These are phyloP conservation scores for Paramecium biaurelia DNA, from an alignment of 73 alveolate species.

Conservation along the genomic window DNA sequence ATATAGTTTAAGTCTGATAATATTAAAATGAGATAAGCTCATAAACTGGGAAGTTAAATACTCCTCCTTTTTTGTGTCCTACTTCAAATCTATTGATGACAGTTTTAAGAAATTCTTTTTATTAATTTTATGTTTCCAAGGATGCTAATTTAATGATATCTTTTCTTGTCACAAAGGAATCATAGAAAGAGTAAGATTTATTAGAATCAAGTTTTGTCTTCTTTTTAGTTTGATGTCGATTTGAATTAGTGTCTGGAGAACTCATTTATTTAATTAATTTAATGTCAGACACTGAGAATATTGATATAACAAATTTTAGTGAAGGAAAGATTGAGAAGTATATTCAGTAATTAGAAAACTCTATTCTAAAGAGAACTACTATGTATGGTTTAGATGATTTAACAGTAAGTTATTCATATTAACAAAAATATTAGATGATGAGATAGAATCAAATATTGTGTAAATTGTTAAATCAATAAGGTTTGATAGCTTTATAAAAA, in stretches of 20 bases:
- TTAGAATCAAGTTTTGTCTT: background rate
- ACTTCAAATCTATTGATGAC: conserved; percentile 4
- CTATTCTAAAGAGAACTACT: background rate
- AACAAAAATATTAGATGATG: background rate
- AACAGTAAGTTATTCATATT: background rate
- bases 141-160: conserved; percentile 4
- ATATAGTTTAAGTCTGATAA: conserved; percentile 4
- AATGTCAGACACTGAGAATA: conserved; percentile 4
- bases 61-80: background rate
- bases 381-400: conserved; percentile 4
- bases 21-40: background rate
- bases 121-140: background rate
- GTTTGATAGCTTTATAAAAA: background rate
- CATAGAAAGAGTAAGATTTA: conserved; percentile 1
- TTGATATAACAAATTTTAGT: background rate
- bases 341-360: background rate
- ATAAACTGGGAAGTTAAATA: background rate
- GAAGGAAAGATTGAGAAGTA: background rate
- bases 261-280: conserved; percentile 1
- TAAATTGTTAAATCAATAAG: background rate
- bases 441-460: background rate
- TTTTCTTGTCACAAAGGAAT: conserved; percentile 5
- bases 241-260: conserved; percentile 19
- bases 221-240: background rate
- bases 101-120: background rate